Percentiles rank a stretch among this genome's conserved stretches.
Conservation (phyloP, 2,329 filamentous ascomycete genomes). For the Diplodia seriata region DNA sequence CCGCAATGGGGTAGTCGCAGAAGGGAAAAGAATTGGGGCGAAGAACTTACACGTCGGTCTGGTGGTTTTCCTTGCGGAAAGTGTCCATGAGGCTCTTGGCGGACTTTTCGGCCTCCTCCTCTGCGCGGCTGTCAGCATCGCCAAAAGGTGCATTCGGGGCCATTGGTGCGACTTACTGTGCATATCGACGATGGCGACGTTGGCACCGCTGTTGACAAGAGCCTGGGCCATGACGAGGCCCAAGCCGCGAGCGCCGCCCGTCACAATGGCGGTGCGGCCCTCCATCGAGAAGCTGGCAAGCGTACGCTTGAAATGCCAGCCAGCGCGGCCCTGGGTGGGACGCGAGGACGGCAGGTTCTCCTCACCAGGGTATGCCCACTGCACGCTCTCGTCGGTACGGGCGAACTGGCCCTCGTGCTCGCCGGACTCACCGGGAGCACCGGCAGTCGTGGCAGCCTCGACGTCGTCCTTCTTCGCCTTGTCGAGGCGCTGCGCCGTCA, state of each 20-base stretch:
- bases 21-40: not conserved
- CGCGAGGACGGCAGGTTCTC: conserved; percentile 72
- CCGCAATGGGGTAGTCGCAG: not conserved
- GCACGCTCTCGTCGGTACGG: conserved; percentile 79
- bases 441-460: conserved; percentile 47
- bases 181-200: conserved; percentile 91
- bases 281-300: conserved; percentile 87
- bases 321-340: conserved; percentile 77
- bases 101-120: conserved; percentile 82
- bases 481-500: conserved; percentile 41
- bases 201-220: conserved; percentile 84
- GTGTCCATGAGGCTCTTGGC: conserved; percentile 75
- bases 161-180: conserved; percentile 70
- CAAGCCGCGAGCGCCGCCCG: conserved; percentile 86
- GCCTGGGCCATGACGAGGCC: conserved; percentile 94
- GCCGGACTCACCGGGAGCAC: conserved; percentile 50
- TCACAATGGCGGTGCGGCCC: conserved; percentile 82
- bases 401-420: conserved; percentile 72
- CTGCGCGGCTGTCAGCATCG: conserved; percentile 52
- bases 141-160: not conserved
- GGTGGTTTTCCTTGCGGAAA: conserved; percentile 81
- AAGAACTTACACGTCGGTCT: conserved; percentile 65
- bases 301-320: conserved; percentile 83
- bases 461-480: conserved; percentile 40
- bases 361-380: conserved; percentile 79